phyloP scores from a whole-genome alignment of 2,329 filamentous ascomycete species.

The Diaporthe humulicola region DNA sequence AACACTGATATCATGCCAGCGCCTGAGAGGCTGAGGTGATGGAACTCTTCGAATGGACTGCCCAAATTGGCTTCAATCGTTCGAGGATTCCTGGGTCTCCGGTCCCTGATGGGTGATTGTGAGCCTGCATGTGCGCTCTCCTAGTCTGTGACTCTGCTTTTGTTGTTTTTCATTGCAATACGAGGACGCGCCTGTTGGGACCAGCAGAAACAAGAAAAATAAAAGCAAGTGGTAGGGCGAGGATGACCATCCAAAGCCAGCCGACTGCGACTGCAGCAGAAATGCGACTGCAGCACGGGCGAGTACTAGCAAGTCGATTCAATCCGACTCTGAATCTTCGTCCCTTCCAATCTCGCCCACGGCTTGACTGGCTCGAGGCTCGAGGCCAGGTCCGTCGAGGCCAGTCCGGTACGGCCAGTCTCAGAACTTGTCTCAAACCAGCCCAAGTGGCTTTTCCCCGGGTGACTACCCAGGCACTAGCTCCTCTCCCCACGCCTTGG shows the following conservation, averaged over 20 bases:
- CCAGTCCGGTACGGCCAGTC: conserved; percentile 26
- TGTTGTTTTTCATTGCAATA: background rate
- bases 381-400: conserved; percentile 17
- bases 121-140: background rate
- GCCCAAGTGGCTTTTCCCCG: conserved; percentile 15
- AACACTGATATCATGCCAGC: conserved; percentile 3
- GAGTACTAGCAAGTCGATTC: background rate
- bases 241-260: conserved; percentile 11
- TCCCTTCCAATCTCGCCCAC: conserved; percentile 7
- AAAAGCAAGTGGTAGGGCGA: conserved; percentile 9
- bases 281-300: conserved; percentile 1
- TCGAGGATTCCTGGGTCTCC: background rate
- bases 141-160: background rate
- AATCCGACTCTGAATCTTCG: conserved; percentile 23
- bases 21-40: background rate
- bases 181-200: conserved; percentile 9
- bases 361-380: background rate
- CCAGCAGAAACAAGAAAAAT: background rate
- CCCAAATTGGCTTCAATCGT: background rate
- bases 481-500: background rate
- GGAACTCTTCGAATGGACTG: background rate
- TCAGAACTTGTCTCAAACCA: conserved; percentile 32
- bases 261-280: conserved; percentile 12
- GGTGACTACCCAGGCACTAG: conserved; percentile 4
- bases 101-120: background rate